Conservation (phyloP, 2,329 filamentous ascomycete genomes). For the Metarhizium guizhouense region DNA sequence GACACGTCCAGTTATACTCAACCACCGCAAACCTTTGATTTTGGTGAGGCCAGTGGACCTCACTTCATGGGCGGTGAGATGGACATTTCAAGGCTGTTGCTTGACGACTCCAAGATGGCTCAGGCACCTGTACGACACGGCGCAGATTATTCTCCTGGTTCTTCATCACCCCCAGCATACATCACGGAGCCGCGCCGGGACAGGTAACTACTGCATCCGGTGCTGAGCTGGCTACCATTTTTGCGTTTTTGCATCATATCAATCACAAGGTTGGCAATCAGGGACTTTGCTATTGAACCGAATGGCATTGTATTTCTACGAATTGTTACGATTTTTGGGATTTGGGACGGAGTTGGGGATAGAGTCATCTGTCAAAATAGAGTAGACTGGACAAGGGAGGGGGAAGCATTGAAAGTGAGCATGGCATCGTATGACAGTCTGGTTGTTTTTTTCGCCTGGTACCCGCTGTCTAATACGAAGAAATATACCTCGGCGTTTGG, state of each 20-base stretch:
- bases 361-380: slow-evolving; percentile 1
- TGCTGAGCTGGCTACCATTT: slow-evolving; percentile 3
- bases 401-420: background rate
- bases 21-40: slow-evolving; percentile 29
- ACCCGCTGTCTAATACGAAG: background rate
- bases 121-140: slow-evolving; percentile 17
- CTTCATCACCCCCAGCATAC: slow-evolving; percentile 14
- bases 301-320: background rate
- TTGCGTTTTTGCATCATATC: background rate
- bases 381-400: slow-evolving; percentile 5
- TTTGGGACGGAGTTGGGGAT: slow-evolving; percentile 6
- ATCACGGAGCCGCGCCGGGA: slow-evolving; percentile 12
- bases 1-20: slow-evolving; percentile 20
- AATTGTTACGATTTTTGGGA: background rate
- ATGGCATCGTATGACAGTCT: background rate
- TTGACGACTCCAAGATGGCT: slow-evolving; percentile 39
- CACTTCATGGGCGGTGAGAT: slow-evolving; percentile 44
- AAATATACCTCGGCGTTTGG: background rate
- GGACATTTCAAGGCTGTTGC: slow-evolving; percentile 51
- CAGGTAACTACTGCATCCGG: slow-evolving; percentile 8
- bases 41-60: slow-evolving; percentile 30
- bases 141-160: slow-evolving; percentile 15
- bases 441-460: background rate
- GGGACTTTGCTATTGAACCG: background rate
- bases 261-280: too few species aligned